Conservation (phyloP, 331 rosid species). For the Phaseolus coccineus region DNA sequence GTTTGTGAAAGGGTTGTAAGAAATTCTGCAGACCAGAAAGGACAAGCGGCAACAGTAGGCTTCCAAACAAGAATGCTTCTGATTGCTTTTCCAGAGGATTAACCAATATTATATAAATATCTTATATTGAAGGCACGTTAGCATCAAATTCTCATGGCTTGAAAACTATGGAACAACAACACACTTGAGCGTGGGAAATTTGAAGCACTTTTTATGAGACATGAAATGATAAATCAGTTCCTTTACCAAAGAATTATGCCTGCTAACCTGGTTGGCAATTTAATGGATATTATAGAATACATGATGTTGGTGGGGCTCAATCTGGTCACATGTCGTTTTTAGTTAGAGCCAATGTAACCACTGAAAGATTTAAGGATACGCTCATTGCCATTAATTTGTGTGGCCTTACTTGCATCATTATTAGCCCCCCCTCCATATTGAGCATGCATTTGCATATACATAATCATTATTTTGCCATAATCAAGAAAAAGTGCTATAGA, state of each 20-base stretch:
- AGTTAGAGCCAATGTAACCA: constrained; percentile 32
- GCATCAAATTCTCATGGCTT: constrained; percentile 11
- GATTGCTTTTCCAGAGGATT: constrained; percentile 1
- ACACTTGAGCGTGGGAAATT: constrained; percentile 6
- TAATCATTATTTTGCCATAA: constrained; percentile 1
- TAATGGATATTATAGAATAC: constrained; percentile 20
- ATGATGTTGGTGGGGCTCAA: constrained; percentile 20
- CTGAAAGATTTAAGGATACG: constrained; percentile 9
- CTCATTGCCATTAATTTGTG: constrained; percentile 34
- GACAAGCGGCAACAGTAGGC: constrained; percentile 4
- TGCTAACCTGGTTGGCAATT: constrained; percentile 21
- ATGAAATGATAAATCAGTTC: constrained; percentile 9
- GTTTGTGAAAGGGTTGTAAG: background rate
- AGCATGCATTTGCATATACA: background rate
- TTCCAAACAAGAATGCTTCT: constrained; percentile 6
- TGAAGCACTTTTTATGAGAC: constrained; percentile 24
- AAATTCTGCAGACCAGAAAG: constrained; percentile 14
- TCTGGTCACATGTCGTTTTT: constrained; percentile 22
- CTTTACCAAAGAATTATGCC: constrained; percentile 27
- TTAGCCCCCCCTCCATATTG: constrained; percentile 19
- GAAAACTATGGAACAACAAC: constrained; percentile 32
- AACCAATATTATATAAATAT: constrained; percentile 26
- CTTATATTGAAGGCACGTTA: constrained; percentile 16
- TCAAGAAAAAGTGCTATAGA: background rate
- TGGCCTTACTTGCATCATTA: background rate